Conservation (phyloP, 768 basidiomycete species). For the Sporobolomyces roseus region DNA sequence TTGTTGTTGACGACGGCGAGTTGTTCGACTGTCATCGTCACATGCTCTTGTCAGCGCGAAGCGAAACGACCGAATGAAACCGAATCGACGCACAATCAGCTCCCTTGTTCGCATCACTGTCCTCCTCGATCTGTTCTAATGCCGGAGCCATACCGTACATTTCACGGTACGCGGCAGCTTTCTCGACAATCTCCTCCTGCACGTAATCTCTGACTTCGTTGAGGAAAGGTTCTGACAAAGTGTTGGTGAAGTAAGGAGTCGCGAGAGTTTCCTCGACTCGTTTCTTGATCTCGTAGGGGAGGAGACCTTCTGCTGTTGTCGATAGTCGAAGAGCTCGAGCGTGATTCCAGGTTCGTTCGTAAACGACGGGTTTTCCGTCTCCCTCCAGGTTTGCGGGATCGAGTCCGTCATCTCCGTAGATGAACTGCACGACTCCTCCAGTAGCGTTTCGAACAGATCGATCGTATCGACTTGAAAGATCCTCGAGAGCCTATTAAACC, state of each 20-base stretch:
- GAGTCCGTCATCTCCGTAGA: constrained; percentile 92
- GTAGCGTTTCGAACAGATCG: constrained; percentile 88
- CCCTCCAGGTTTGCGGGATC: constrained; percentile 96
- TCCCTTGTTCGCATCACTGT: constrained; percentile 2
- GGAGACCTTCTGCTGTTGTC: constrained; percentile 58
- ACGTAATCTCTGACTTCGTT: constrained; percentile 69
- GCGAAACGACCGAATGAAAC: too few relatives aligned
- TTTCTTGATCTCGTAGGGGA: constrained; percentile 81
- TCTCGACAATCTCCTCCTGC: constrained; percentile 60
- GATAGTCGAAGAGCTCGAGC: constrained; percentile 63
- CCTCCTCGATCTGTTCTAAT: constrained; percentile 45
- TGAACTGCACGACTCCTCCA: constrained; percentile 94
- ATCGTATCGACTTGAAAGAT: constrained; percentile 93
- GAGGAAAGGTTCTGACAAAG: constrained; percentile 69
- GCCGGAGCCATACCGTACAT: constrained; percentile 80
- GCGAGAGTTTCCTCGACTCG: constrained; percentile 55
- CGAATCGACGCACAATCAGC: constrained; percentile 26
- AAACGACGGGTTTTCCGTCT: constrained; percentile 88
- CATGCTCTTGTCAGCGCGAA: too few relatives aligned
- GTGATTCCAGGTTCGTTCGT: constrained; percentile 79
- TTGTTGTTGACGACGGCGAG: constrained; percentile 80
- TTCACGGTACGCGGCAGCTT: constrained; percentile 64
- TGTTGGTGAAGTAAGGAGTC: constrained; percentile 57
- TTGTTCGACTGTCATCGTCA: constrained; percentile 52
- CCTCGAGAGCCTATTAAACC: constrained; percentile 67